Evolutionary conservation across 306 rosid species (phyloP), one percentile per base, ranked within the genome.

Genomic region (Pyrus bretschneideri): DNA sequence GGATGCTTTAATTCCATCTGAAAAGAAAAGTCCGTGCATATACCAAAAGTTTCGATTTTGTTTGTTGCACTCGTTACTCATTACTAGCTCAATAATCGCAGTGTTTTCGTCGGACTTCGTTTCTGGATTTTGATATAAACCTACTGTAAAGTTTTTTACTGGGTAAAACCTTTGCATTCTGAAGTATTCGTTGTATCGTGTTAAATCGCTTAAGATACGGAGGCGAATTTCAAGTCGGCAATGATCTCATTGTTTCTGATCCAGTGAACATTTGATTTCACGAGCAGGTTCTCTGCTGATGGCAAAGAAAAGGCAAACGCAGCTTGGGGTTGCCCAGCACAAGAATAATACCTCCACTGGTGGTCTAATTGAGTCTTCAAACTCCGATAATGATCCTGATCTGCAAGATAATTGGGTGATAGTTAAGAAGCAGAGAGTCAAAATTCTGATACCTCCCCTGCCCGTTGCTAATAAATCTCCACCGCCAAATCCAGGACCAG

Each of bases 371-470:
- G 85, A 83, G 74, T 78, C 84, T 25, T 79, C 80, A 70, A 77
- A 72, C 75, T 38, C 67, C 38, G 79, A 80, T 71, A 67, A 63
- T 15, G 81, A 67, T 78, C 76, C 49, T 40, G 85, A 85, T 52
- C 75, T 71, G 74, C 81, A 51, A 13, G 89, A 73, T 74, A 85
- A 85, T 81, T 95, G 99, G 98, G 80, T 95, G 78, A 93, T 91
- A 44, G 97, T 95, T 14, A 92, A 95, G 87, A 87, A 75, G 87
- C 97, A 90, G 87, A 87, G 85, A 78, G 86, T 95, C 62, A 91
- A 81, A 78, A 89, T 95, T 76, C 78, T 92, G 74, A 89, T 95
- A 74, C 88, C 97, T 78, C 73, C 91, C 22, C 80, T 72, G 21
- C 85, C 91, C 45, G 70, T 40, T 82, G 72, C 81, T 22, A 80